phyloP scores from a whole-genome alignment of 1,284 basidiomycete genomes.

The Meripilus lineatus region DNA sequence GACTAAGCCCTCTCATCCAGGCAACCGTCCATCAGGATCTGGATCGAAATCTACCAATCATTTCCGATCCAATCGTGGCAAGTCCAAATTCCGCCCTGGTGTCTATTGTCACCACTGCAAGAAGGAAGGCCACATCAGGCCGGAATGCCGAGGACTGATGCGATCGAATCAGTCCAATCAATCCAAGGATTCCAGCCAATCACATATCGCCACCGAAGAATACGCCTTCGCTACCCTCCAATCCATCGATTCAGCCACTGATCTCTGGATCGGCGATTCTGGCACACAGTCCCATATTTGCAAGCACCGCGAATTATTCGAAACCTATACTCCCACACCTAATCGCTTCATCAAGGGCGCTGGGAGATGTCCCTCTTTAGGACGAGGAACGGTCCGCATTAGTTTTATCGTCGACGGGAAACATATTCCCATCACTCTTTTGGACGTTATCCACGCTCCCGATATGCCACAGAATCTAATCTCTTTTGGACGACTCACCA shows the following conservation, averaged over 20 bases:
- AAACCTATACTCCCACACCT: conserved; percentile 10
- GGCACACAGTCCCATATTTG: conserved; percentile 14
- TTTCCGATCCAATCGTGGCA: too few species aligned
- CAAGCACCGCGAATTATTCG: conserved; percentile 9
- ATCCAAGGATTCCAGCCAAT: not conserved
- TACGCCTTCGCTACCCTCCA: not conserved
- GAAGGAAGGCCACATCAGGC: conserved; percentile 9
- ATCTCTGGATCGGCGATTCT: conserved; percentile 16
- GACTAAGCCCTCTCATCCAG: too few species aligned
- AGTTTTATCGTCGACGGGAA: conserved; percentile 9
- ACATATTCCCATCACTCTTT: conserved; percentile 20
- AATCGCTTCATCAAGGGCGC: conserved; percentile 13
- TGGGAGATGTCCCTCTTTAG: conserved; percentile 14
- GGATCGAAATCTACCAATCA: too few species aligned
- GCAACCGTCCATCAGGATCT: too few species aligned
- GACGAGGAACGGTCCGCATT: conserved; percentile 15
- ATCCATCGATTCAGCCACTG: not conserved
- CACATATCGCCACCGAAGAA: too few species aligned
- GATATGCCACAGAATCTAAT: conserved; percentile 29
- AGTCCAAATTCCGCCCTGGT: too few species aligned
- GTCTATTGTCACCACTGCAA: conserved; percentile 9
- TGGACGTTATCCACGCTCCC: conserved; percentile 28
- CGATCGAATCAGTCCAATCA: not conserved
- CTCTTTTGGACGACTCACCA: conserved; percentile 23
- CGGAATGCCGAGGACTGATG: conserved; percentile 5